Percentiles rank a stretch among this genome's conserved stretches.
phyloP scores from a whole-genome alignment of 129 eudicot genomes.

The Erigeron canadensis region DNA sequence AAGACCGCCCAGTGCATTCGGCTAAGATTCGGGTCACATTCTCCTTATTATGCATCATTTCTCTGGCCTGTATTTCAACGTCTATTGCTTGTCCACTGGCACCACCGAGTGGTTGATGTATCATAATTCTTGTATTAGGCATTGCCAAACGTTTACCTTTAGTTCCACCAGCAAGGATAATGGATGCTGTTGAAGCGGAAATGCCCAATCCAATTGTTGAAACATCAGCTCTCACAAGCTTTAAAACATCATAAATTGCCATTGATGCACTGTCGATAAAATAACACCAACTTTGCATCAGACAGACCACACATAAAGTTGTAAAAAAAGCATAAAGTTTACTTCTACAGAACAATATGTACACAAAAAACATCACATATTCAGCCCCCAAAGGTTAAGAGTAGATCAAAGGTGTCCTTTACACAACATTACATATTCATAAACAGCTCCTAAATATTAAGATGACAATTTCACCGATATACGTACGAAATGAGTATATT shows the following conservation, averaged over 20 bases:
- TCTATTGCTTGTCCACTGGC: constrained; percentile 73
- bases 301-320: neutral
- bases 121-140: constrained; percentile 65
- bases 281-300: neutral
- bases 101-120: constrained; percentile 66
- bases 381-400: neutral
- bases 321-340: neutral
- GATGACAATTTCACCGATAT: neutral
- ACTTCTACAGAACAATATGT: neutral
- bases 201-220: constrained; percentile 83
- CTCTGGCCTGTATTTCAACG: constrained; percentile 76
- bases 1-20: constrained; percentile 57
- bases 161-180: constrained; percentile 89
- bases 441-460: neutral
- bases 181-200: constrained; percentile 82
- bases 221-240: constrained; percentile 77
- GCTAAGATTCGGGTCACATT: constrained; percentile 51
- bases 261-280: constrained; percentile 55
- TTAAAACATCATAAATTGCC: constrained; percentile 81
- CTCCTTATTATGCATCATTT: constrained; percentile 62
- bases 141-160: constrained; percentile 86
- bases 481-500: neutral
- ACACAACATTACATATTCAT: neutral
- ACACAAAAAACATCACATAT: neutral
- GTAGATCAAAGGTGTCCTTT: too few species aligned